A percentile compares a stretch with the other conserved stretches of the same genome.
These are phyloP conservation scores for Cucumis melo DNA, from an alignment of 306 rosid genomes.

Conservation along the genomic window DNA sequence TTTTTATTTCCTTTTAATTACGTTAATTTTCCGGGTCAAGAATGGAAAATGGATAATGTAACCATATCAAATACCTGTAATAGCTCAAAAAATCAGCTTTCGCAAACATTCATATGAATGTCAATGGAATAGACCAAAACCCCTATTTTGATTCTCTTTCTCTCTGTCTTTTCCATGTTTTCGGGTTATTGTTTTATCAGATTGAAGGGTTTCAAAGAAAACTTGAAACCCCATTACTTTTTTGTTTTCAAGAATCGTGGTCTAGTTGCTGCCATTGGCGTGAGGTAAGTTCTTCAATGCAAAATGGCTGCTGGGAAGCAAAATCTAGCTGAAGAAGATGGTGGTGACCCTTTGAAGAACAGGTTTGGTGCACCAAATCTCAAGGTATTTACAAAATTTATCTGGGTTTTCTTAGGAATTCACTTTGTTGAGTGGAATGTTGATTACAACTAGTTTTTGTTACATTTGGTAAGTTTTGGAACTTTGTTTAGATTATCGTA, in stretches of 20 bases:
- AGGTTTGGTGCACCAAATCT: constrained; percentile 7
- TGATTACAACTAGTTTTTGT: neutral
- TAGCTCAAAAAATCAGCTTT: neutral
- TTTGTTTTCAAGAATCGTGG: neutral
- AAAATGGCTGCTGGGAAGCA: constrained; percentile 22
- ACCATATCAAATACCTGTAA: neutral
- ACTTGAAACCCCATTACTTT: neutral
- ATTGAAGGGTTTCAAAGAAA: neutral
- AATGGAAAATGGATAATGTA: neutral
- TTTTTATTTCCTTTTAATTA: neutral
- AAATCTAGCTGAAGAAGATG: constrained; percentile 3
- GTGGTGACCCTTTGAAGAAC: constrained; percentile 9
- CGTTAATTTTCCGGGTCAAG: neutral
- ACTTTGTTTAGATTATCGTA: neutral
- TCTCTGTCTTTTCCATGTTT: neutral
- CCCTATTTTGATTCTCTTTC: neutral
- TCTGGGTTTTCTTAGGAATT: neutral
- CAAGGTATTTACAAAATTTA: constrained; percentile 12
- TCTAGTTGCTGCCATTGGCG: neutral
- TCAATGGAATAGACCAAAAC: neutral
- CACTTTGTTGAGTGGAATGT: neutral
- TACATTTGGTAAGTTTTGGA: neutral
- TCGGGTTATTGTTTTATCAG: neutral
- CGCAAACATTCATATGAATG: neutral
- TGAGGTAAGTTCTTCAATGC: neutral